These are phyloP conservation scores for Fusarium sp. DNA, from an alignment of 2,329 filamentous ascomycete species.

Conservation along the genomic window DNA sequence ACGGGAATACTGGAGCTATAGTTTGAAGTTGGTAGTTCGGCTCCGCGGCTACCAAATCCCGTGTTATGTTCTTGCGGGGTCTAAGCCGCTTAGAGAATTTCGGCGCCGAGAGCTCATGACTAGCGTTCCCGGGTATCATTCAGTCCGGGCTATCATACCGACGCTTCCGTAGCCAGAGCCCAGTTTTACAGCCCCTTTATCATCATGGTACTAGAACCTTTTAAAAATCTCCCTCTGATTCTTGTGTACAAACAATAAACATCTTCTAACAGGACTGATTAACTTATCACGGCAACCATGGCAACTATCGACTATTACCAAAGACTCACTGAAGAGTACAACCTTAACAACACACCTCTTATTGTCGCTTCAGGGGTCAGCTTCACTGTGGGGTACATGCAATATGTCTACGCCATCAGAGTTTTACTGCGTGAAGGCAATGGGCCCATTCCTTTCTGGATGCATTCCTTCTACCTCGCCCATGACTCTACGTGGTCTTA, in stretches of 20 bases:
- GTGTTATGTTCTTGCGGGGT: neutral
- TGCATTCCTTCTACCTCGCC: slow-evolving; percentile 7
- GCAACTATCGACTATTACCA: neutral
- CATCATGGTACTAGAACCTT: neutral
- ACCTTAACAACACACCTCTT: neutral
- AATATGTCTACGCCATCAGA: slow-evolving; percentile 17
- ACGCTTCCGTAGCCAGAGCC: neutral
- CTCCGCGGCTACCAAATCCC: neutral
- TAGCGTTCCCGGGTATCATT: neutral
- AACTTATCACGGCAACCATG: neutral
- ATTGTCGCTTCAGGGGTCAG: neutral
- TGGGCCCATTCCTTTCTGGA: slow-evolving; percentile 20
- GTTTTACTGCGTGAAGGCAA: slow-evolving; percentile 1
- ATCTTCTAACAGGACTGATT: neutral
- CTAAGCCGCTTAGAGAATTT: neutral
- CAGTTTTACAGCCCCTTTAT: neutral
- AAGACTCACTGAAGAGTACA: neutral
- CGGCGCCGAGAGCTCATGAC: neutral
- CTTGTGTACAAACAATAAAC: neutral
- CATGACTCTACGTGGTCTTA: neutral
- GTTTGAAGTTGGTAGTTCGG: neutral
- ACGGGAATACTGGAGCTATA: neutral
- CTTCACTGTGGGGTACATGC: neutral
- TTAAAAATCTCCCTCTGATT: neutral
- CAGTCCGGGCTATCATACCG: neutral